Conservation (phyloP, 1,284 basidiomycete species). For the Sphaerobolus stellatus region DNA sequence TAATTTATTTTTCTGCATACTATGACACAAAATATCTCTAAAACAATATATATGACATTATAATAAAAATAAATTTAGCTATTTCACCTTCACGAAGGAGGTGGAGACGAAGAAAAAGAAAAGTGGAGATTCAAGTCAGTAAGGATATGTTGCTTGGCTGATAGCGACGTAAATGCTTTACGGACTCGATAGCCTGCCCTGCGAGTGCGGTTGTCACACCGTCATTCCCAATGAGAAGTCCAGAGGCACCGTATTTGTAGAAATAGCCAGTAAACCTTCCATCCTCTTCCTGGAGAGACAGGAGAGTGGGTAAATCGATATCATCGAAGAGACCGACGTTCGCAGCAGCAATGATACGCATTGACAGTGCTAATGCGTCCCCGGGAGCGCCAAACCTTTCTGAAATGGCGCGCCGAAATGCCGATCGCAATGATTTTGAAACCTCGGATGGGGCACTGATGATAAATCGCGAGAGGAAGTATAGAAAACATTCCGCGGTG, state of each 20-base stretch:
- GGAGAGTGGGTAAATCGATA: conserved; percentile 42
- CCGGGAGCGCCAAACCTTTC: conserved; percentile 19
- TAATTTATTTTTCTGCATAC: too few relatives aligned
- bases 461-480: conserved; percentile 19
- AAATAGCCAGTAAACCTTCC: conserved; percentile 52
- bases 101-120: too few relatives aligned
- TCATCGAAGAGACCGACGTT: conserved; percentile 42
- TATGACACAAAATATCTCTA: too few relatives aligned
- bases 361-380: conserved; percentile 40
- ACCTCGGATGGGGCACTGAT: conserved; percentile 4
- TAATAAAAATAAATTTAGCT: too few relatives aligned
- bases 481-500: conserved; percentile 18
- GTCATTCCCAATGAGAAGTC: conserved; percentile 46
- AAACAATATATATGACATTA: too few relatives aligned
- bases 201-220: conserved; percentile 44
- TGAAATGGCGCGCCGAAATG: conserved; percentile 10
- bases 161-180: too few relatives aligned
- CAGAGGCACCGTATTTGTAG: conserved; percentile 48
- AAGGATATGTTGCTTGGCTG: too few relatives aligned
- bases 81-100: too few relatives aligned
- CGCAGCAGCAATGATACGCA: conserved; percentile 47
- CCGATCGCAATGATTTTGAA: conserved; percentile 4
- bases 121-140: too few relatives aligned
- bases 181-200: conserved; percentile 26
- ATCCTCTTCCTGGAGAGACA: conserved; percentile 46